Base-by-base conservation (phyloP, 305 asterid species). In the Rubia occidens region DNA sequence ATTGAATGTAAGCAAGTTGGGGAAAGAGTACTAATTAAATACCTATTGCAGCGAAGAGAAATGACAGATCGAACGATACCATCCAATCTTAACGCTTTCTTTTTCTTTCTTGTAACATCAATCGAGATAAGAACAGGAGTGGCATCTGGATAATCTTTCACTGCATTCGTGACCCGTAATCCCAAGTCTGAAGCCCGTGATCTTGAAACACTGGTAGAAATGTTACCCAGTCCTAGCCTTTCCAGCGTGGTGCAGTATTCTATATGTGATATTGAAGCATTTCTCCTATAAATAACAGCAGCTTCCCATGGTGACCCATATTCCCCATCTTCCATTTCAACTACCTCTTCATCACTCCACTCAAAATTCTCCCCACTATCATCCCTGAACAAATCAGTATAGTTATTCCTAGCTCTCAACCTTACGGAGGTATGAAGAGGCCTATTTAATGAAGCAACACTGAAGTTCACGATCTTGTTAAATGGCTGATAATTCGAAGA, bases 181-280 rank as follows among this genome's bases (percentile, higher is more conserved):
- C 98, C 98, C 98, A 89, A 82, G 18, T 82, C 78, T 8, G 87
- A 85, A 71, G 96, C 96, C 66, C 88, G 83, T 29, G 49, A 71
- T 42, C 59, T 85, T 10, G 98, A 89, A 40, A 86, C 75, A 67
- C 72, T 82, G n/a, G 95, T 79, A 5, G 98, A 82, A 40, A 87
- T 80, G 78, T 83, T 82, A 10, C 80, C 86, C 21, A 91, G 76
- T 1, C 96, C 96, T 66, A 91, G 70, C 70, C 98, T 84, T 81
- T 91, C 98, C 18, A 91, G 81, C 24, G 98, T 89, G 18, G 96
- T 89, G 78, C 95, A 84, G 74, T 83, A 88, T 78, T 91, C 98
- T 81, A 85, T 49, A 79, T 89, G 95, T 64, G 89, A 71, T 5
- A 82, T 58, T 2, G 82, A 80, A 37, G 95, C 82, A 78, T 89